Evolutionary conservation across 2,329 filamentous ascomycete genomes (phyloP).

Genomic region (Xylaria sp.): DNA sequence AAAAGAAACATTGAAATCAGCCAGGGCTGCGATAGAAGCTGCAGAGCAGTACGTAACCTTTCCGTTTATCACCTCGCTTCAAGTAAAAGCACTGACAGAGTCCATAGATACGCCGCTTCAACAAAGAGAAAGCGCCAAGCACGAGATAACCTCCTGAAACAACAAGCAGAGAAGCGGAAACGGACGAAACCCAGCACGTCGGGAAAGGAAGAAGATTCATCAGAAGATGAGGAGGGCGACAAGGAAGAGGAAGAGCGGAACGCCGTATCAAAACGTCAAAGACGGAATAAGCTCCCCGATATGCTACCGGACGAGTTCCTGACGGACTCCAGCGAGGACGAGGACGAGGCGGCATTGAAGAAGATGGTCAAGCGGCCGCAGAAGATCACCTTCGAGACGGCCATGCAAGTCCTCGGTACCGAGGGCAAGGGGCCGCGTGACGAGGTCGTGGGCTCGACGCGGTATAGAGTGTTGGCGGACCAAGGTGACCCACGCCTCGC

Average conservation of each 20-base stretch:
- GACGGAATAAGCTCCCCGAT: slow-evolving; percentile 55
- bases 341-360: slow-evolving; percentile 39
- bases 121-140: slow-evolving; percentile 66
- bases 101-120: slow-evolving; percentile 58
- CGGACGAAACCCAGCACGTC: slow-evolving; percentile 35
- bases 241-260: slow-evolving; percentile 38
- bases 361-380: slow-evolving; percentile 48
- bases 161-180: slow-evolving; percentile 64
- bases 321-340: slow-evolving; percentile 56
- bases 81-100: slow-evolving; percentile 17
- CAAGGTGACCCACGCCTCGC: slow-evolving; percentile 59
- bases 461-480: slow-evolving; percentile 61
- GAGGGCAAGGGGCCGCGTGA: slow-evolving; percentile 57
- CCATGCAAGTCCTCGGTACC: slow-evolving; percentile 52
- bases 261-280: slow-evolving; percentile 43
- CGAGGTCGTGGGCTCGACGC: slow-evolving; percentile 61
- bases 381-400: slow-evolving; percentile 57
- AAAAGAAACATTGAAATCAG: slow-evolving; percentile 57
- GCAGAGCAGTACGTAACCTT: slow-evolving; percentile 59
- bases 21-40: slow-evolving; percentile 59
- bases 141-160: slow-evolving; percentile 63
- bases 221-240: slow-evolving; percentile 20
- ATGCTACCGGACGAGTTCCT: slow-evolving; percentile 65
- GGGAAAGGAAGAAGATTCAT: slow-evolving; percentile 13
- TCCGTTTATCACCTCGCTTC: slow-evolving; percentile 4